Evolutionary conservation across 352 stramenopile genomes (phyloP).

Genomic region (Phytopythium aichiense): DNA sequence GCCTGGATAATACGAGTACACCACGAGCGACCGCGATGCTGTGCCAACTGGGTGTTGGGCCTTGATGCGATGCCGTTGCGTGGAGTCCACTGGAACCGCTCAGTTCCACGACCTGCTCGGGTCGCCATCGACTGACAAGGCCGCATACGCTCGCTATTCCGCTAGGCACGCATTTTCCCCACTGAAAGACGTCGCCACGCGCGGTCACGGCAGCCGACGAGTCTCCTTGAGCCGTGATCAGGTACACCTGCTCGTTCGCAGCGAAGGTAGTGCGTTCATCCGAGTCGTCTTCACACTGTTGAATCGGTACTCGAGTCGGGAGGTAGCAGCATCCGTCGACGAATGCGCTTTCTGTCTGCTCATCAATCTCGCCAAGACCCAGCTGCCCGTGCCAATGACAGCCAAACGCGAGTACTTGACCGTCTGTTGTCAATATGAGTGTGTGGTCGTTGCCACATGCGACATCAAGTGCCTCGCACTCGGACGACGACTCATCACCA

Average conservation of each 20-base stretch:
- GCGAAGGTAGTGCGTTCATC: background rate
- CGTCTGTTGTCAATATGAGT: slow-evolving; percentile 43
- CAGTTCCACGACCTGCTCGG: slow-evolving; percentile 16
- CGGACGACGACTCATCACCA: background rate
- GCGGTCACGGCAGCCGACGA: slow-evolving; percentile 21
- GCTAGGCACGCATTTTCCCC: slow-evolving; percentile 27
- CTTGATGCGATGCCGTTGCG: background rate
- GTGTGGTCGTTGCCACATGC: slow-evolving; percentile 66
- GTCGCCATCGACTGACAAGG: slow-evolving; percentile 20
- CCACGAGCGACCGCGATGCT: slow-evolving; percentile 44
- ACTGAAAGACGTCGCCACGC: slow-evolving; percentile 28
- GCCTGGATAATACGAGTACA: slow-evolving; percentile 32
- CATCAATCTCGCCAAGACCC: slow-evolving; percentile 28
- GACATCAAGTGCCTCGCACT: slow-evolving; percentile 29
- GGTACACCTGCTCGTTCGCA: slow-evolving; percentile 12
- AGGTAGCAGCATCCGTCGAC: slow-evolving; percentile 12
- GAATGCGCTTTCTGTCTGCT: background rate
- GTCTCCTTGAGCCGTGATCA: slow-evolving; percentile 26
- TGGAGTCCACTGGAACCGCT: background rate
- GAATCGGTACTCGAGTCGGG: background rate
- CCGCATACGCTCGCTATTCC: slow-evolving; percentile 30
- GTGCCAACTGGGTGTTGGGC: slow-evolving; percentile 20
- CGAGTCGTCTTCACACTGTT: background rate
- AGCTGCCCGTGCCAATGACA: slow-evolving; percentile 76
- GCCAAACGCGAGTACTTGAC: slow-evolving; percentile 48